Evolutionary conservation across 495 filamentous ascomycete species (phyloP).

Genomic region (Penicillium flavigenum): DNA sequence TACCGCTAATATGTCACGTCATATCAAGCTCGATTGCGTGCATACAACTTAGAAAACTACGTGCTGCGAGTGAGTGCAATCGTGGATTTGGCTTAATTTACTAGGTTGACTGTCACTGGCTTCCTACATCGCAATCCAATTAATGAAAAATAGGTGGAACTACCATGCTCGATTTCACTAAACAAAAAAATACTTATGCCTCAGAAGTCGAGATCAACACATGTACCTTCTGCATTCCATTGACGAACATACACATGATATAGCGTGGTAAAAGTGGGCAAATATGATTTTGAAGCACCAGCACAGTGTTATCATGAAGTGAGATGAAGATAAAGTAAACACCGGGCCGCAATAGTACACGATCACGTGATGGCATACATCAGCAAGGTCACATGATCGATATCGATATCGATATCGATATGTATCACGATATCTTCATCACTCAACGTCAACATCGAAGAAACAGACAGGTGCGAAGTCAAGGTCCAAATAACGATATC

Average conservation of each 20-base stretch:
- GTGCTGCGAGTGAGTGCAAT: too few species aligned
- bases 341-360: neutral
- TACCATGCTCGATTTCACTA: neutral
- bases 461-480: neutral
- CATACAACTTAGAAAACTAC: too few species aligned
- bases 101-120: neutral
- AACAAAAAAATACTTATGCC: neutral
- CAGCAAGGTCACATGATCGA: neutral
- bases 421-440: constrained; percentile 8
- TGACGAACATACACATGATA: too few species aligned
- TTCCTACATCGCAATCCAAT: neutral
- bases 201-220: neutral
- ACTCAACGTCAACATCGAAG: neutral
- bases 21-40: neutral
- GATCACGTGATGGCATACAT: neutral
- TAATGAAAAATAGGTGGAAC: neutral
- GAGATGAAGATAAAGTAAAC: neutral
- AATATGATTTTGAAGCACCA: neutral
- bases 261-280: neutral
- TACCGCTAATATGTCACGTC: neutral
- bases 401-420: constrained; percentile 14
- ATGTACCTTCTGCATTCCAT: too few species aligned
- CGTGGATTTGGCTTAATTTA: neutral
- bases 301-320: neutral
- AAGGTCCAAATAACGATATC: neutral